Conservation (phyloP, 257 asterid genomes). For the Capsicum rhomboideum region DNA sequence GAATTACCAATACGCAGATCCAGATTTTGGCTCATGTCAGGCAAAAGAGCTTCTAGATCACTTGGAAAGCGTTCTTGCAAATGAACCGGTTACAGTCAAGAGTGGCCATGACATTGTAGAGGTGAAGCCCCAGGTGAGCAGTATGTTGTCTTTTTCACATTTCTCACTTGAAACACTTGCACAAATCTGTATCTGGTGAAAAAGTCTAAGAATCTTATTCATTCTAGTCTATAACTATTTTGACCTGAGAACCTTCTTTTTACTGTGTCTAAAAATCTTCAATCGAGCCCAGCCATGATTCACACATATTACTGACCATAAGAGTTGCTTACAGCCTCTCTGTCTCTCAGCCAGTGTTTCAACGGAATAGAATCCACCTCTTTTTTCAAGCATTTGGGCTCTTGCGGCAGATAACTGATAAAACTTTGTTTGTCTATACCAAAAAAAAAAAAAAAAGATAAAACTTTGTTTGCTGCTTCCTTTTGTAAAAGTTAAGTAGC, state of each 20-base stretch:
- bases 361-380: not conserved
- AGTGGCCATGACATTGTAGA: slow-evolving; percentile 69
- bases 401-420: not conserved
- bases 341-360: not conserved
- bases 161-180: not conserved
- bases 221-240: not conserved
- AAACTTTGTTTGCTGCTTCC: not conserved
- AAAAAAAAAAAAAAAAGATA: not conserved
- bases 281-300: not conserved
- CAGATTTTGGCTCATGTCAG: slow-evolving; percentile 77
- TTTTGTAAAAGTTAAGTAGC: not conserved
- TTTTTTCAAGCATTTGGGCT: not conserved
- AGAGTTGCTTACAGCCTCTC: not conserved
- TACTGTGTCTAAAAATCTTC: not conserved
- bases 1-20: slow-evolving; percentile 82
- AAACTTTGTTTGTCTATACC: not conserved
- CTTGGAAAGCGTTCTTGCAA: slow-evolving; percentile 74
- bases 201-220: not conserved
- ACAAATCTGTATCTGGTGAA: not conserved
- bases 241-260: not conserved
- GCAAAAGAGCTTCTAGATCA: slow-evolving; percentile 86
- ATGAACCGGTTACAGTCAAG: slow-evolving; percentile 83
- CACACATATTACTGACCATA: not conserved
- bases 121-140: slow-evolving; percentile 82
- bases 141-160: not conserved